A percentile compares a stretch with the other conserved stretches of the same genome.
phyloP scores from a whole-genome alignment of 345 rosid species.

The Heritiera fomes region DNA sequence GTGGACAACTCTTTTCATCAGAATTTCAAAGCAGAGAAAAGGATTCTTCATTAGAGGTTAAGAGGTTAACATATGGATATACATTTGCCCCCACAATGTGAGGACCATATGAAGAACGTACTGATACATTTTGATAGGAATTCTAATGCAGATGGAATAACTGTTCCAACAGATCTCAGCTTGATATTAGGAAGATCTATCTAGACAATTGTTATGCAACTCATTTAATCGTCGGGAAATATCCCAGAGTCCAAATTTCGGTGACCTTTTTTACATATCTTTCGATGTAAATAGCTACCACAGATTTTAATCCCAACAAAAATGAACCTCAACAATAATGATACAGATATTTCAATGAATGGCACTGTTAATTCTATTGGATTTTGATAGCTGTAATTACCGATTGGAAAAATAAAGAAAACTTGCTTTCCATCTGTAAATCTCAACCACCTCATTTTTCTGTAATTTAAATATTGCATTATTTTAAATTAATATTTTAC shows the following conservation, averaged over 20 bases:
- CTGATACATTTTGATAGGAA: background rate
- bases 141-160: background rate
- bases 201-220: background rate
- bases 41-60: constrained; percentile 25
- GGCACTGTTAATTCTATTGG: background rate
- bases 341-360: background rate
- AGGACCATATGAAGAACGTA: constrained; percentile 22
- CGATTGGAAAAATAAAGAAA: no score
- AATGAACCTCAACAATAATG: no score
- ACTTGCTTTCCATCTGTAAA: no score
- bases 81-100: constrained; percentile 26
- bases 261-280: background rate
- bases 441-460: no score
- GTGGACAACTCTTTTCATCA: constrained; percentile 38
- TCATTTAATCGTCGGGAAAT: no score
- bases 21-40: constrained; percentile 27
- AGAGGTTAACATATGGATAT: constrained; percentile 11
- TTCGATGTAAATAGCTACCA: no score
- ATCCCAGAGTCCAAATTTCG: background rate
- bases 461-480: no score
- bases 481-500: no score
- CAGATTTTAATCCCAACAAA: no score
- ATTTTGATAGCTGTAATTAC: no score
- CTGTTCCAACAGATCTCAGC: background rate
- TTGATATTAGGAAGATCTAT: background rate